Conservation (phyloP, 345 rosid species). For the Diplotaxis tenuifolia region DNA sequence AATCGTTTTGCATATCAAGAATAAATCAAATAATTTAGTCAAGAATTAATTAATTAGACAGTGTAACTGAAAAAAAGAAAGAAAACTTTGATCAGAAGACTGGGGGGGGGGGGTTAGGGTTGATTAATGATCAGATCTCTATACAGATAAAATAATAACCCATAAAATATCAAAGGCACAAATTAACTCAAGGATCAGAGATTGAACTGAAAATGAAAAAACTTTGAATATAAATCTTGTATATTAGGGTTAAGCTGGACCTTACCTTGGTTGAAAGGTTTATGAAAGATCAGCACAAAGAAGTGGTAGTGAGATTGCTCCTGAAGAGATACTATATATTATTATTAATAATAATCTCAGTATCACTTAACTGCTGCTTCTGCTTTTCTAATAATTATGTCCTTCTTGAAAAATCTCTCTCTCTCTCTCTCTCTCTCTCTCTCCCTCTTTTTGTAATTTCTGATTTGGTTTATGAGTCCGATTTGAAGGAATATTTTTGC, state of each 20-base stretch:
- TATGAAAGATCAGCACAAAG: constrained; percentile 16
- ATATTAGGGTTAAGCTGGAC: background rate
- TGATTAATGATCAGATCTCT: background rate
- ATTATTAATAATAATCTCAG: constrained; percentile 20
- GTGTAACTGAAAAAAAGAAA: background rate
- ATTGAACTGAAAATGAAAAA: background rate
- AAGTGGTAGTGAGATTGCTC: background rate
- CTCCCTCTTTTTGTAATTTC: too few relatives aligned
- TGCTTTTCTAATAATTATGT: constrained; percentile 35
- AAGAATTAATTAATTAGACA: background rate
- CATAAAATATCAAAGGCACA: constrained; percentile 11
- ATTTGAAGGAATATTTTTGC: constrained; percentile 30
- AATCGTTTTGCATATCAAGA: constrained; percentile 11
- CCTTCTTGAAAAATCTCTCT: constrained; percentile 13
- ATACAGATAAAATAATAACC: background rate
- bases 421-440: background rate
- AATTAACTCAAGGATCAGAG: background rate
- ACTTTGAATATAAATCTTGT: background rate
- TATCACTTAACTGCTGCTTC: constrained; percentile 39
- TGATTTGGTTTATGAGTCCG: constrained; percentile 23
- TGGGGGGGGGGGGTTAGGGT: background rate
- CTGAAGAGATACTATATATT: constrained; percentile 18
- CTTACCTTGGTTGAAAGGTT: constrained; percentile 27
- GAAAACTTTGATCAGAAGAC: background rate
- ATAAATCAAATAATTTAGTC: background rate